Base-by-base conservation (phyloP, 257 asterid genomes). In the Thymus quinquecostatus region DNA sequence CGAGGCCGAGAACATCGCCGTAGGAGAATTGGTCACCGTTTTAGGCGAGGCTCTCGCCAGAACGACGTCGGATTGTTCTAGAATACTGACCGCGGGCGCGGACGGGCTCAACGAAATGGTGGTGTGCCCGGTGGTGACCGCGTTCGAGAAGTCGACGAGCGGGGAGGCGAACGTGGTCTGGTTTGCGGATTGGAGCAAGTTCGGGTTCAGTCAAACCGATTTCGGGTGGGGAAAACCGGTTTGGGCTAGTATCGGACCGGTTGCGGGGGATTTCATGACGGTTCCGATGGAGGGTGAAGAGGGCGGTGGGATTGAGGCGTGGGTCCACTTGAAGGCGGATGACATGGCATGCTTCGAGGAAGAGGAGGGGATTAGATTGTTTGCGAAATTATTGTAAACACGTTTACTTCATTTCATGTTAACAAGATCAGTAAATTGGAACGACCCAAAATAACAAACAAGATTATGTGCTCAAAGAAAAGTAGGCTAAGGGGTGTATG, bases 171-270 rank as follows among this genome's bases (percentile, higher is more conserved):
- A 74, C 41, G 38, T 63, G 4, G 6, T 69, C 14, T 10, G 55
- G 21, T 76, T 79, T 55, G 68, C 68, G 11, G 78, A 84, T 57
- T 76, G 79, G 85, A 81, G 80, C 29, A 77, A 71, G 69, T 73
- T 79, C 11, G 69, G 73, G 5, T 34, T 75, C 43, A 55, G 72
- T 53, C 79, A 69, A 40, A 79, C 64, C 1, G 88, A 84, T 64
- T 84, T 84, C 33, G 86, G 86, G 36, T 81, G 84, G 85, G 80
- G 83, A 27, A 78, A 72, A 55, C 83, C 82, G 0, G 48, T 28
- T 2, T 60, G 70, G 75, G 66, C 65, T 0, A 78, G 74, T 27
- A 38, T 53, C 13, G 81, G 33, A 30, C 13, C 32, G 11, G 4
- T 51, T 1, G 12, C 41, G 1, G 49, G 34, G 1, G 57, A 21